Evolutionary conservation across 1,139 yeast species (phyloP).

Genomic region (Hansenula sp.): DNA sequence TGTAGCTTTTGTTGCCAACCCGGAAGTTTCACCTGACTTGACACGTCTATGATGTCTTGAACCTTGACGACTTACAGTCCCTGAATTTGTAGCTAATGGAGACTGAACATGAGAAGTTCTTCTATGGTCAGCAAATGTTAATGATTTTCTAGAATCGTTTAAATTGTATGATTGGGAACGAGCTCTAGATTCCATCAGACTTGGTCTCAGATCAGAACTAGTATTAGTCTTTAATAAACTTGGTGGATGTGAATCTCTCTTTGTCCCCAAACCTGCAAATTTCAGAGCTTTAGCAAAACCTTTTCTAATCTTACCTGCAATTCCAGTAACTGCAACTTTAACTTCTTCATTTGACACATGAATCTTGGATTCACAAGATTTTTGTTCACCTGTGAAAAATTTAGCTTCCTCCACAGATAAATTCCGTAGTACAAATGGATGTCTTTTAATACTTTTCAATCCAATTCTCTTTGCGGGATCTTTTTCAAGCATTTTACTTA

Average conservation of each 20-base stretch:
- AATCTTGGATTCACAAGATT: constrained; percentile 32
- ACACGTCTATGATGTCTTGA: constrained; percentile 14
- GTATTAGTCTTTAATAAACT: neutral
- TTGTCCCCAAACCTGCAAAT: constrained; percentile 30
- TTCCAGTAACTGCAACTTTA: constrained; percentile 73
- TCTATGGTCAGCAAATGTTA: neutral
- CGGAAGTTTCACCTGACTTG: constrained; percentile 18
- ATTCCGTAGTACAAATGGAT: constrained; percentile 71
- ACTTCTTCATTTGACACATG: constrained; percentile 68
- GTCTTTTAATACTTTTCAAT: constrained; percentile 69
- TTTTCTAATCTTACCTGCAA: constrained; percentile 61
- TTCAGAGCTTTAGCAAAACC: constrained; percentile 55
- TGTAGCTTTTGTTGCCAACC: constrained; percentile 41
- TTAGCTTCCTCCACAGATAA: constrained; percentile 40
- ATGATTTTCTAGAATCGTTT: neutral
- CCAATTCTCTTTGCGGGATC: constrained; percentile 67
- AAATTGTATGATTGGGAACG: neutral
- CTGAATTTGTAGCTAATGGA: neutral
- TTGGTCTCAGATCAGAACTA: neutral
- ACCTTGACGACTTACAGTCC: neutral
- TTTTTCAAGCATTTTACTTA: constrained; percentile 61
- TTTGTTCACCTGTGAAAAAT: constrained; percentile 25
- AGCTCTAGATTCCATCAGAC: neutral
- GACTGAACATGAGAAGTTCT: neutral
- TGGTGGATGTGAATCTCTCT: constrained; percentile 5